Evolutionary conservation across 2,329 filamentous ascomycete species (phyloP), one percentile per base, ranked within the genome.

Genomic region (Fusarium aywerte): DNA sequence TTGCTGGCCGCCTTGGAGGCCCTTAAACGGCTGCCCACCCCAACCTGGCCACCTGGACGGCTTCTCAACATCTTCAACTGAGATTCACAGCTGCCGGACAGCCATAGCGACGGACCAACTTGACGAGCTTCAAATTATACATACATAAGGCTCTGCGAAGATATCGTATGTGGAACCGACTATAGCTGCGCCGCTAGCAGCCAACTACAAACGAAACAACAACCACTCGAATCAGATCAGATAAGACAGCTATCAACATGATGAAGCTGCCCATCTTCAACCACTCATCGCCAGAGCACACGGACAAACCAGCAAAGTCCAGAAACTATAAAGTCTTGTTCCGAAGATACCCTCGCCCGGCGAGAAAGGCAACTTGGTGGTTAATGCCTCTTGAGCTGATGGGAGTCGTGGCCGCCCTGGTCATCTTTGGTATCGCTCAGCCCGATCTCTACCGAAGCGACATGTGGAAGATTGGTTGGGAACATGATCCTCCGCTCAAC

Each of bases 401-500:
- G 35, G 84, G 89, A 65, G 86, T 89, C 23, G 82, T 95, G 56
- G 84, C 88, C 16, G 80, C 86, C 48, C 84, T 95, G 66, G 84
- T 91, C 35, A 83, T 94, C 51, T 92, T 91, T 75, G 90, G 88
- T 69, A 87, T 94, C 72, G 86, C 90, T 32, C 88, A 91, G 69
- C 91, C 91, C 16, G 85, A 93, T 76, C 83, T 89, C 53, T 94
- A 90, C 77, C 87, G 91, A 44, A 89, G 88, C 10, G 86, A 84
- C 68, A 80, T 94, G 72, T 95, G 92, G 92, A 81, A 84, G 74
- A 87, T 93, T 71, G 92, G 92, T 65, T 87, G 83, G 61, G 84
- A 89, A 53, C 82, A 91, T 75, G 86, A 87, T 18, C 63, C 63
- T 47, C 63, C 63, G 62, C 91, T 91, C 82, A 94, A 94, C 79